phyloP scores from a whole-genome alignment of 345 rosid genomes.

The Pistacia vera region DNA sequence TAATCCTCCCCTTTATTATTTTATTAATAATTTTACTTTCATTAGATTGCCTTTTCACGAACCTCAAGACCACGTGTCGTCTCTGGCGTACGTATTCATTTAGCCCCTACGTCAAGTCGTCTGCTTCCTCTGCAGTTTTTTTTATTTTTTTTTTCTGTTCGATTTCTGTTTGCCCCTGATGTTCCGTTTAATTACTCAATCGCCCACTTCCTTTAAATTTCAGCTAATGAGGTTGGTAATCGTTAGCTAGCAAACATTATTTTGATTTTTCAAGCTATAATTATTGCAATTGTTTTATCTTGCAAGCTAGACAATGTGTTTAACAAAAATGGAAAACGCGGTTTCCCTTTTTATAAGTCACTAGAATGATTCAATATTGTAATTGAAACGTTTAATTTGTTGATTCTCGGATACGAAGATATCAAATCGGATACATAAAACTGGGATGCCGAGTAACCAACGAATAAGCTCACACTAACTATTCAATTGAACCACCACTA shows the following conservation, averaged over 20 bases:
- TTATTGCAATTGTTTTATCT: conserved; percentile 37
- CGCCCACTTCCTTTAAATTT: not conserved
- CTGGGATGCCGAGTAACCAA: too few relatives aligned
- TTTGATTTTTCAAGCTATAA: conserved; percentile 32
- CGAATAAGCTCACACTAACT: too few relatives aligned
- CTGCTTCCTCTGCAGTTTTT: conserved; percentile 5
- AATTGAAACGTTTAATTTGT: too few relatives aligned
- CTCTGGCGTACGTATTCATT: conserved; percentile 16
- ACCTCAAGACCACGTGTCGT: conserved; percentile 24
- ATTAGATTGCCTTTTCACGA: conserved; percentile 33
- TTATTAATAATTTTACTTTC: not conserved
- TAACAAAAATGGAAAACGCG: conserved; percentile 4
- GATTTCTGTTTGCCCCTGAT: not conserved
- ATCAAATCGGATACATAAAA: too few relatives aligned
- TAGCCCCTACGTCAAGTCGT: conserved; percentile 5
- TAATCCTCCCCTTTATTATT: not conserved
- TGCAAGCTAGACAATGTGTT: conserved; percentile 37
- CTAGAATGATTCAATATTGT: too few relatives aligned
- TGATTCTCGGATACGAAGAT: too few relatives aligned
- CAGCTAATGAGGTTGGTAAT: conserved; percentile 14
- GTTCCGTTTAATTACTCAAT: not conserved
- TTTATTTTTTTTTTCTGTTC: not conserved
- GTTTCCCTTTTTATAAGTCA: not conserved
- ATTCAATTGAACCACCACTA: too few relatives aligned
- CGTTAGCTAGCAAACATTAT: not conserved